phyloP scores from a whole-genome alignment of 139 green algal genomes.

The Eudorina sp. region DNA sequence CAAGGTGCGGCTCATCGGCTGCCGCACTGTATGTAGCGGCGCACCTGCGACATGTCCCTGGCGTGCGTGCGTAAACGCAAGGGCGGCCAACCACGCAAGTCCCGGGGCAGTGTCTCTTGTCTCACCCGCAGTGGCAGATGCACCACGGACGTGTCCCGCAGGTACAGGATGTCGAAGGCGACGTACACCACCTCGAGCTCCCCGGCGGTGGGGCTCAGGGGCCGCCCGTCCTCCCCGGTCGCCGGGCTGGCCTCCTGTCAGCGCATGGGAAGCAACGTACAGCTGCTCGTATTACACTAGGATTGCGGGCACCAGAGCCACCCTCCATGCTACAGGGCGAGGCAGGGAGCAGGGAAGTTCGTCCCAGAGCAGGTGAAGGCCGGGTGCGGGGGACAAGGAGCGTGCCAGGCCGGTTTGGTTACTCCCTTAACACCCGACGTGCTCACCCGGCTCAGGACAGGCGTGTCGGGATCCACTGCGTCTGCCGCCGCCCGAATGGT shows the following conservation, averaged over 20 bases:
- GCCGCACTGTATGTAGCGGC: no score
- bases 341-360: not conserved
- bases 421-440: no score
- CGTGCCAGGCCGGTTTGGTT: not conserved
- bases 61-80: no score
- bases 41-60: no score
- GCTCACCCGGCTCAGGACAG: not conserved
- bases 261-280: not conserved
- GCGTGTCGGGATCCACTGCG: not conserved
- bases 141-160: slow-evolving; percentile 55
- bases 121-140: slow-evolving; percentile 61
- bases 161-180: slow-evolving; percentile 90
- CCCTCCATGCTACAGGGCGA: no score
- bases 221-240: slow-evolving; percentile 1
- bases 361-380: not conserved
- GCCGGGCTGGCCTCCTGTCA: not conserved
- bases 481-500: slow-evolving; percentile 58
- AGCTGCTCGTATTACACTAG: no score
- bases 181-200: slow-evolving; percentile 75
- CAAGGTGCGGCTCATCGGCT: no score
- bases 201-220: slow-evolving; percentile 8
- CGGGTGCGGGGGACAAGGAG: not conserved
- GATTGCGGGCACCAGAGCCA: no score
- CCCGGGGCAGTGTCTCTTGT: no score
- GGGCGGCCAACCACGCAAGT: no score